Evolutionary conservation across 805 yeast species (phyloP), one percentile per base, ranked within the genome.

Genomic region (Maudiozyma pseudohumilis): DNA sequence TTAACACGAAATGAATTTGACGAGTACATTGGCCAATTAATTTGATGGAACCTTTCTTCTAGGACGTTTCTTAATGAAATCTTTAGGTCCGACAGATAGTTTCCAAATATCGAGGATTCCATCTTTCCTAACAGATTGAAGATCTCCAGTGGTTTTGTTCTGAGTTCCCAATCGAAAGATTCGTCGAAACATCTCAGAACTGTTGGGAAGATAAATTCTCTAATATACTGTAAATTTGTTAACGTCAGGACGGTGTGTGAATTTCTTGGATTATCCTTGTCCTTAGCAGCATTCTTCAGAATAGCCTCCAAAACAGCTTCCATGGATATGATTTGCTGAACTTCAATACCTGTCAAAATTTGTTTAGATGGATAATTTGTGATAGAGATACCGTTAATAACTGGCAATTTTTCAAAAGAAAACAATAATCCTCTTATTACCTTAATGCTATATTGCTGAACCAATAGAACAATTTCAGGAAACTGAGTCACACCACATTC

Each of bases 31-130:
- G 63, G 54, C 80, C 77, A 73, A 41, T 68, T 68, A 6, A 58
- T 53, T 42, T 52, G 36, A 49, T 57, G 31, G 57, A 55, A 29
- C 68, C 59, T 22, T 72, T 75, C 22, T 49, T 53, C 38, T 58
- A 55, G n/a, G 65, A 54, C 22, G 66, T 67, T 33, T 55, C 64
- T 60, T 29, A 72, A 40, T 37, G 58, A 46, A 11, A 62, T 47
- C 45, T 74, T 66, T 53, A 75, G 69, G 35, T 68, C 69, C 5
- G 68, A 64, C 35, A 75, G 59, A 46, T 69, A 79, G 16, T 69
- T 68, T 11, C 69, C 70, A 46, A 77, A 76, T 5, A 80, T 61
- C 1, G 71, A 69, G 10, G 62, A 53, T 43, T 77, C 81, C 54
- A 73, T 62, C 37, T 66, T 65, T 15, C 65, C 68, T 37, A 77